Percentiles rank a stretch among this genome's conserved stretches.
phyloP scores from a whole-genome alignment of 1,284 basidiomycete genomes.

The Coniferiporia sulphurascens region DNA sequence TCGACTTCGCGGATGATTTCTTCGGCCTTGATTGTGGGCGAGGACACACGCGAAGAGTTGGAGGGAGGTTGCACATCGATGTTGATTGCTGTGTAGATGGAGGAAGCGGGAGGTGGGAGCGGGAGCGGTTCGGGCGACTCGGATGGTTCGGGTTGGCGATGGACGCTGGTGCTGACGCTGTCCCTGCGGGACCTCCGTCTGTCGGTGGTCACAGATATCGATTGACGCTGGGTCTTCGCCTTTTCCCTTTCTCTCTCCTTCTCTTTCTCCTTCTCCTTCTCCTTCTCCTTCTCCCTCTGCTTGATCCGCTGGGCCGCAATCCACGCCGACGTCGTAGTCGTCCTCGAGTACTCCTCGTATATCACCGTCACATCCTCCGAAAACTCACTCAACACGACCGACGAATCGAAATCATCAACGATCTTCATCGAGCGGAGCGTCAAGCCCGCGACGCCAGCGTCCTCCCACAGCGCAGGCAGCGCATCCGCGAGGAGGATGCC shows the following conservation, averaged over 20 bases:
- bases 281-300: neutral
- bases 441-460: constrained; percentile 31
- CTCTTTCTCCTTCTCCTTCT: neutral
- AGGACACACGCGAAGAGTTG: neutral
- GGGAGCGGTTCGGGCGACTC: neutral
- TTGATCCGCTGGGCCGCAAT: constrained; percentile 7
- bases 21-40: constrained; percentile 8
- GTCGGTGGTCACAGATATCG: neutral
- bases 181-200: neutral
- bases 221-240: too few relatives aligned
- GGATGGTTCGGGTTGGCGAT: neutral
- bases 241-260: too few relatives aligned
- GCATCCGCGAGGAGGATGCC: constrained; percentile 66
- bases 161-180: constrained; percentile 9
- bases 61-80: constrained; percentile 10
- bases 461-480: constrained; percentile 52
- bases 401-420: constrained; percentile 7
- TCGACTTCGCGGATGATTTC: neutral
- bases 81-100: neutral
- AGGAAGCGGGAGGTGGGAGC: constrained; percentile 2
- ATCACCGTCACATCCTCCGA: constrained; percentile 1
- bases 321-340: constrained; percentile 8
- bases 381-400: constrained; percentile 16
- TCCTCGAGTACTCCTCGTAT: neutral
- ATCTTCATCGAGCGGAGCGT: constrained; percentile 2